phyloP scores from a whole-genome alignment of 106 monocot species.

The Hemerocallis citrina region DNA sequence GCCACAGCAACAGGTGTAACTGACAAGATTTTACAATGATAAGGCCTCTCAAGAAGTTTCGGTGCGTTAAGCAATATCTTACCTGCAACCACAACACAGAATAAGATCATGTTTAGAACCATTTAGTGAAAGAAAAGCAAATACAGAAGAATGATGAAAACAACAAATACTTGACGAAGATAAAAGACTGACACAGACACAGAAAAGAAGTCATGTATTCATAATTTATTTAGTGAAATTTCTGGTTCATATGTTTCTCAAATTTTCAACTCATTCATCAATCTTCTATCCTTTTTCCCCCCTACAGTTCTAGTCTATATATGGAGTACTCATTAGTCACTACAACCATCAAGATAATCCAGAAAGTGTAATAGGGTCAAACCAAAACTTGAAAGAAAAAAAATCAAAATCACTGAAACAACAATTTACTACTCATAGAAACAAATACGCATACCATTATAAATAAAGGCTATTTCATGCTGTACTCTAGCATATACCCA shows the following conservation, averaged over 20 bases:
- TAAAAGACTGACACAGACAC: no score
- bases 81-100: slow-evolving; percentile 30
- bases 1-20: slow-evolving; percentile 64
- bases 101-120: background rate
- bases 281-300: no score
- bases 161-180: no score
- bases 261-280: no score
- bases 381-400: background rate
- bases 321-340: no score
- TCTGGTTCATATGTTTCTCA: no score
- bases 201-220: no score
- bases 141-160: slow-evolving; percentile 1
- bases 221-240: no score
- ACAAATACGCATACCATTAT: slow-evolving; percentile 42
- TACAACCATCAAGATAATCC: no score
- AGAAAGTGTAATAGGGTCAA: background rate
- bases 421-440: background rate
- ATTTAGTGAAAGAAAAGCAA: background rate
- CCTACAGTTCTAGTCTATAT: no score
- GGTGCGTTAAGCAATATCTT: slow-evolving; percentile 42
- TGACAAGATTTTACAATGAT: slow-evolving; percentile 32
- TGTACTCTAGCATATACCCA: slow-evolving; percentile 64
- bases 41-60: slow-evolving; percentile 13
- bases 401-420: background rate
- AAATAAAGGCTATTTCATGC: slow-evolving; percentile 51